Percentiles rank a stretch among this genome's conserved stretches.
Evolutionary conservation across 176 grass and related monocot species (phyloP).

Genomic region (Microstegium vimineum): DNA sequence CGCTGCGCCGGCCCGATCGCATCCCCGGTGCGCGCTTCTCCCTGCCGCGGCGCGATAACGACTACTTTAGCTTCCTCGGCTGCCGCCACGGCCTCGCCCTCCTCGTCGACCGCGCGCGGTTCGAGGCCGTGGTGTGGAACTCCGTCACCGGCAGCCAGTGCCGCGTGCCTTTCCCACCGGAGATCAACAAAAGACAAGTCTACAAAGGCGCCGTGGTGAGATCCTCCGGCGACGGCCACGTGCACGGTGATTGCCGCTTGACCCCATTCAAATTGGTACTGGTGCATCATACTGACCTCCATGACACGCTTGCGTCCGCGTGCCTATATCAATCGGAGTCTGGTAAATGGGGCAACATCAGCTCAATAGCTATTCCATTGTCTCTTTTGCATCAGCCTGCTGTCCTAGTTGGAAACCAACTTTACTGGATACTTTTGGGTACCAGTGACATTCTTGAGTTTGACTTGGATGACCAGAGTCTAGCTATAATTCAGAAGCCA

Average conservation of each 20-base stretch:
- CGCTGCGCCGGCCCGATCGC: neutral
- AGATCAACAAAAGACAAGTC: neutral
- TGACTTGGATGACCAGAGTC: neutral
- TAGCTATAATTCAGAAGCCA: neutral
- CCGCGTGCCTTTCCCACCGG: neutral
- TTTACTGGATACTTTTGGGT: slow-evolving; percentile 1
- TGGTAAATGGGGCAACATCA: neutral
- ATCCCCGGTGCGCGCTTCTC: neutral
- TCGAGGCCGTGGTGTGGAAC: neutral
- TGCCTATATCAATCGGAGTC: slow-evolving; percentile 6
- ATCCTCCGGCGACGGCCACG: neutral
- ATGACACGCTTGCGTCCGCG: neutral
- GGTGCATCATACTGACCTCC: neutral
- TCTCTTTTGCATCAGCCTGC: neutral
- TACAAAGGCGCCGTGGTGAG: neutral
- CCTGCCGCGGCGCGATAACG: neutral
- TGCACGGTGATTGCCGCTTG: neutral
- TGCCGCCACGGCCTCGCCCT: slow-evolving; percentile 18
- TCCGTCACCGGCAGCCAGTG: neutral
- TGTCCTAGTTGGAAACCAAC: neutral
- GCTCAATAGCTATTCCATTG: neutral
- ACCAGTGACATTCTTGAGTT: slow-evolving; percentile 3
- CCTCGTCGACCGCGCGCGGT: neutral
- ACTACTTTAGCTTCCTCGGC: neutral
- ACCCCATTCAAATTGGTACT: slow-evolving; percentile 11